Percentiles rank a stretch among this genome's conserved stretches.
Evolutionary conservation across 345 rosid species (phyloP).

Genomic region (Euphorbia tirucalli): DNA sequence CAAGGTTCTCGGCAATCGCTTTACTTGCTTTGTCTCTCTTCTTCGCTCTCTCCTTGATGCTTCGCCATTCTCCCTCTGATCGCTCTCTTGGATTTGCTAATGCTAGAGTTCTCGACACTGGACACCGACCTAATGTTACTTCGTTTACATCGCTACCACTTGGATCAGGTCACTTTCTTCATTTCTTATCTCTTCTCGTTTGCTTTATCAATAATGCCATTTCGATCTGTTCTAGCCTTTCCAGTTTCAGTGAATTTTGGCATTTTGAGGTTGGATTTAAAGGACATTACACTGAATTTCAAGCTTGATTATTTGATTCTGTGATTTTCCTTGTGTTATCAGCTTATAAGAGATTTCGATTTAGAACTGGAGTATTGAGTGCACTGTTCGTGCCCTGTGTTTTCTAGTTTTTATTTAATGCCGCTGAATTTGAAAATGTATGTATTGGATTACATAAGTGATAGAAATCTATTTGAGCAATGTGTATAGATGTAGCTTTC

Average conservation of each 20-base stretch:
- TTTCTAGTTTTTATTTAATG: neutral
- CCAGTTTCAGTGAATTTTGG: neutral
- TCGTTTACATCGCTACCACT: neutral
- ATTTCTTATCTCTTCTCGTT: neutral
- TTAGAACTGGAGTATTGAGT: neutral
- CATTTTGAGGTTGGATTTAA: neutral
- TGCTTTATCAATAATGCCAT: neutral
- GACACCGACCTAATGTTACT: neutral
- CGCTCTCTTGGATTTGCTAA: constrained; percentile 24
- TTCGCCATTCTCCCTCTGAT: constrained; percentile 22
- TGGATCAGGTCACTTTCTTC: neutral
- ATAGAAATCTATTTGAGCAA: neutral
- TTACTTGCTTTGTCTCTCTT: constrained; percentile 15
- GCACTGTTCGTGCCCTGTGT: neutral
- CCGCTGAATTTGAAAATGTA: neutral
- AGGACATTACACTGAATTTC: too few relatives aligned
- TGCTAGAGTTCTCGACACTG: constrained; percentile 21
- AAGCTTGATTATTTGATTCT: neutral
- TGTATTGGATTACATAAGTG: neutral
- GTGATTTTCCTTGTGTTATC: neutral
- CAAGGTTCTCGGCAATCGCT: constrained; percentile 26
- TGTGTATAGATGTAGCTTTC: neutral
- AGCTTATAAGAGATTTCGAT: neutral
- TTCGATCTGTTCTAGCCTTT: neutral
- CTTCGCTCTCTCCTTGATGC: constrained; percentile 12